Conservation (phyloP, 2,329 filamentous ascomycete genomes). For the Claviceps maximensis region DNA sequence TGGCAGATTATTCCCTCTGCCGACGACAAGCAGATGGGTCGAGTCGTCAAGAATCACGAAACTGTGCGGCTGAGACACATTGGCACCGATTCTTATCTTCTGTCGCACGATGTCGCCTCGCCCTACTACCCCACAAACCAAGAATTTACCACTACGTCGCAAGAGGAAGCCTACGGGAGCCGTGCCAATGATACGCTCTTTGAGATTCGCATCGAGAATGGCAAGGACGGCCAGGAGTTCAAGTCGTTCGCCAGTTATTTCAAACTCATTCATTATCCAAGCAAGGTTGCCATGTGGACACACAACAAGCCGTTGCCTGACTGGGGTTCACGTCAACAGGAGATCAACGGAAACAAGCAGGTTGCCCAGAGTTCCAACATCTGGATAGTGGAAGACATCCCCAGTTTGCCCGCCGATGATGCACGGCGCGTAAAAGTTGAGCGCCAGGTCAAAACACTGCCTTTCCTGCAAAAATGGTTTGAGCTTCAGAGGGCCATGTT, state of each 20-base stretch:
- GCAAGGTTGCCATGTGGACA: conserved; percentile 98
- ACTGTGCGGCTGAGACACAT: conserved; percentile 76
- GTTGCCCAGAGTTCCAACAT: conserved; percentile 78
- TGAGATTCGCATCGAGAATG: conserved; percentile 79
- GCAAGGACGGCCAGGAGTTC: conserved; percentile 70
- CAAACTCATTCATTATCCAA: conserved; percentile 88
- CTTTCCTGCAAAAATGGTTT: conserved; percentile 89
- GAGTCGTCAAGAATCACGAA: conserved; percentile 68
- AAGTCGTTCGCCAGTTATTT: conserved; percentile 86
- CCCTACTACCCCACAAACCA: conserved; percentile 96
- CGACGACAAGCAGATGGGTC: conserved; percentile 44
- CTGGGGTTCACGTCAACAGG: conserved; percentile 93
- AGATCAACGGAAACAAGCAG: conserved; percentile 99
- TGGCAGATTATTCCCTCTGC: conserved; percentile 78
- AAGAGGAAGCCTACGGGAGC: conserved; percentile 57
- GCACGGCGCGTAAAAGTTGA: conserved; percentile 62
- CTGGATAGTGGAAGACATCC: conserved; percentile 86
- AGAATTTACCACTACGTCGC: conserved; percentile 77
- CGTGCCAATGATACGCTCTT: conserved; percentile 86
- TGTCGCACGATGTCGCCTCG: conserved; percentile 94
- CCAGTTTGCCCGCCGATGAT: conserved; percentile 60
- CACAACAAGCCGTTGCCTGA: conserved; percentile 91
- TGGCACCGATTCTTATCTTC: conserved; percentile 69
- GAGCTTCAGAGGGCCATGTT: conserved; percentile 98
- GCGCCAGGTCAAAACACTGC: conserved; percentile 66